Percentiles rank a stretch among this genome's conserved stretches.
Conservation (phyloP, 2,329 filamentous ascomycete genomes). For the Fusarium sp. region DNA sequence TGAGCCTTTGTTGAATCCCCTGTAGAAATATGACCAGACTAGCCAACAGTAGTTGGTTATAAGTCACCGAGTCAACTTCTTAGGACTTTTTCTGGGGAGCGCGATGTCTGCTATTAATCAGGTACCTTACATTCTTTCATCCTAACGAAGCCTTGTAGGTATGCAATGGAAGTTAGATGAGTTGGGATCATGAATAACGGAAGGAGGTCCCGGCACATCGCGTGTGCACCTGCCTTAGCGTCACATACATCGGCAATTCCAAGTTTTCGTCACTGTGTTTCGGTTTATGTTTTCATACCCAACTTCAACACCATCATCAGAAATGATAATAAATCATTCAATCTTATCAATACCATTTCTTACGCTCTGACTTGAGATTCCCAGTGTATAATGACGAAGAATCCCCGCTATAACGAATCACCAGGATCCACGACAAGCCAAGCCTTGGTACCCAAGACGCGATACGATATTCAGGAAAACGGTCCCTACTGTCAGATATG, state of each 20-base stretch:
- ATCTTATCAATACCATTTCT: neutral
- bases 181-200: neutral
- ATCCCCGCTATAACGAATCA: constrained; percentile 9
- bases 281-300: neutral
- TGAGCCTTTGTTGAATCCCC: constrained; percentile 2
- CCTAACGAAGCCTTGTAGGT: too few species aligned
- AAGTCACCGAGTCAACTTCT: neutral
- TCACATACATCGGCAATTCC: constrained; percentile 24
- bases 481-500: constrained; percentile 20
- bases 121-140: too few species aligned
- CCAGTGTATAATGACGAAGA: constrained; percentile 9
- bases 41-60: neutral
- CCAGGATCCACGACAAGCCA: constrained; percentile 23
- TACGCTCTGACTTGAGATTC: neutral
- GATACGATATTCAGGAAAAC: constrained; percentile 22
- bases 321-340: neutral
- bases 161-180: neutral
- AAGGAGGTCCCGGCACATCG: constrained; percentile 12
- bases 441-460: constrained; percentile 28
- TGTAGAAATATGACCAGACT: neutral
- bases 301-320: constrained; percentile 12
- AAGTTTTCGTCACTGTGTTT: constrained; percentile 10
- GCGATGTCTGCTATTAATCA: neutral
- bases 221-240: constrained; percentile 28
- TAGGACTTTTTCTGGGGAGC: neutral